Conservation (phyloP, 1,139 yeast genomes). For the Scheffersomyces stambukii region DNA sequence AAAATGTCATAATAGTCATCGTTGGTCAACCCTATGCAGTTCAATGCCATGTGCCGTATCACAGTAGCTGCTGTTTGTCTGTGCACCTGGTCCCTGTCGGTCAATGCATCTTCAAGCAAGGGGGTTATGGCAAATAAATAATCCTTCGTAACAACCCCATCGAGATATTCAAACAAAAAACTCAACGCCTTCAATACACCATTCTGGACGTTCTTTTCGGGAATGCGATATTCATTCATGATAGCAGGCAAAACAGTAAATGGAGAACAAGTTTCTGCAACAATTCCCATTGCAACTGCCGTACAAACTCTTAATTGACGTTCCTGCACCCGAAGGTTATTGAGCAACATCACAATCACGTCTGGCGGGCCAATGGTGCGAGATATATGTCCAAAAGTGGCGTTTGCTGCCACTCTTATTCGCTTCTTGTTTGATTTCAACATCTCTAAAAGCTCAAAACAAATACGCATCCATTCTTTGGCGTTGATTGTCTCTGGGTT, state of each 20-base stretch:
- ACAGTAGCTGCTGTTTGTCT: slow-evolving; percentile 95
- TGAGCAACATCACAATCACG: slow-evolving; percentile 77
- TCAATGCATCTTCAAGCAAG: slow-evolving; percentile 81
- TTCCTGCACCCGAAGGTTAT: slow-evolving; percentile 87
- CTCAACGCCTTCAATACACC: slow-evolving; percentile 91
- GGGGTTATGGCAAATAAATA: slow-evolving; percentile 82
- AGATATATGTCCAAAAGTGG: slow-evolving; percentile 88
- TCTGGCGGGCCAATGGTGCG: slow-evolving; percentile 96
- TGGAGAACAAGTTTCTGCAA: slow-evolving; percentile 91
- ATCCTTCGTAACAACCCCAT: slow-evolving; percentile 68
- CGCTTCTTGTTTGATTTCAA: slow-evolving; percentile 78
- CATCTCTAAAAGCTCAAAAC: slow-evolving; percentile 87
- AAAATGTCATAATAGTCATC: slow-evolving; percentile 64
- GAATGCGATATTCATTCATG: slow-evolving; percentile 92
- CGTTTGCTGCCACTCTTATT: slow-evolving; percentile 81
- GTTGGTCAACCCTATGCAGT: slow-evolving; percentile 69
- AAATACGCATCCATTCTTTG: slow-evolving; percentile 96
- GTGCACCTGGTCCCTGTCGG: slow-evolving; percentile 88
- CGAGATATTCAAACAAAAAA: slow-evolving; percentile 92
- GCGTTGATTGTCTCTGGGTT: slow-evolving; percentile 89
- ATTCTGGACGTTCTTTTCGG: slow-evolving; percentile 91
- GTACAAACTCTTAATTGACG: slow-evolving; percentile 96
- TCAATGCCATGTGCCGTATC: slow-evolving; percentile 74
- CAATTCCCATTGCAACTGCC: slow-evolving; percentile 97
- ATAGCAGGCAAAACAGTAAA: slow-evolving; percentile 94